Conservation (phyloP, 768 basidiomycete species). For the Macrolepiota fuliginosa region DNA sequence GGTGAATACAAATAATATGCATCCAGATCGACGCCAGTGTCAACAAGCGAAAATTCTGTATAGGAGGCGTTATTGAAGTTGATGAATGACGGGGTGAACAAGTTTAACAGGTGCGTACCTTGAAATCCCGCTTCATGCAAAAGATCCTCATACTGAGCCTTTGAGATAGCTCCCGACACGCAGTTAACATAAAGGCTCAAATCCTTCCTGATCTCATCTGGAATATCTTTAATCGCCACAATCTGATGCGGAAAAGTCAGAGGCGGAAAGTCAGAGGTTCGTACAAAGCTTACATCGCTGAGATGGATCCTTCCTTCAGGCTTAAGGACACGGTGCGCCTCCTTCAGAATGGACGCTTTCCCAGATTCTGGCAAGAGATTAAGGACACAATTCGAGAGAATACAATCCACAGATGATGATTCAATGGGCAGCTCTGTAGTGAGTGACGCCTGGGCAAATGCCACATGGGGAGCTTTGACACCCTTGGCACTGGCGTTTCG, state of each 20-base stretch:
- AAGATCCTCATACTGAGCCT: slow-evolving; percentile 35
- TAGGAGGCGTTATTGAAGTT: background rate
- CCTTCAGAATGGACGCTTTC: slow-evolving; percentile 42
- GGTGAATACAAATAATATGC: slow-evolving; percentile 24
- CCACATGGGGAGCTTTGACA: slow-evolving; percentile 45
- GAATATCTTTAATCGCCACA: slow-evolving; percentile 42
- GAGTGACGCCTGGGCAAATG: slow-evolving; percentile 43
- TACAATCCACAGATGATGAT: slow-evolving; percentile 47
- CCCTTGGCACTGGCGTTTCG: slow-evolving; percentile 37
- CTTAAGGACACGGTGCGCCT: slow-evolving; percentile 49
- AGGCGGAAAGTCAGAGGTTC: no score
- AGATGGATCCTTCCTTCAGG: slow-evolving; percentile 54
- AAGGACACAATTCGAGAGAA: slow-evolving; percentile 58
- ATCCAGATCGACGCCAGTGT: slow-evolving; percentile 40
- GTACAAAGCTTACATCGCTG: slow-evolving; percentile 40
- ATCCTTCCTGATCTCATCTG: slow-evolving; percentile 39
- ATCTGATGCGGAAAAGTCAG: slow-evolving; percentile 30
- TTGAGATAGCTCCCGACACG: slow-evolving; percentile 42
- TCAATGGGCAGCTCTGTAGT: slow-evolving; percentile 46
- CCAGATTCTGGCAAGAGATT: slow-evolving; percentile 43
- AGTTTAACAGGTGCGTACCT: slow-evolving; percentile 22
- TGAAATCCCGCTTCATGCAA: slow-evolving; percentile 39
- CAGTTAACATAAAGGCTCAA: slow-evolving; percentile 41
- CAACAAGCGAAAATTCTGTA: slow-evolving; percentile 38
- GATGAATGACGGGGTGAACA: background rate